Evolutionary conservation across 306 rosid genomes (phyloP).

Genomic region (Castanea mollissima): DNA sequence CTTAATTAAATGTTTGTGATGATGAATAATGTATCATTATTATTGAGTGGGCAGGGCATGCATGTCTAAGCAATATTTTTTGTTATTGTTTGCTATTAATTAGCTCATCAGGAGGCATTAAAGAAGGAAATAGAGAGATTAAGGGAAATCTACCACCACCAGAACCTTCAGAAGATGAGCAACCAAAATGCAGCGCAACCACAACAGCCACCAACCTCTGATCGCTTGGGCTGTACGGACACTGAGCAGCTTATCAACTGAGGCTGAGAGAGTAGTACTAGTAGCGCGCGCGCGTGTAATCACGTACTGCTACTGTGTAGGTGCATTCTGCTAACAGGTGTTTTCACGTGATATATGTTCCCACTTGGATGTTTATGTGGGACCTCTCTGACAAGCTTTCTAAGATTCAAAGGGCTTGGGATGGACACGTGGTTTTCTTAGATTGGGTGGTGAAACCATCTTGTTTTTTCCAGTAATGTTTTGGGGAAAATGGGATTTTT

Average conservation of each 20-base stretch:
- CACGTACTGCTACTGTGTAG: neutral
- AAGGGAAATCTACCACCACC: slow-evolving; percentile 85
- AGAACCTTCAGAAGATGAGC: slow-evolving; percentile 56
- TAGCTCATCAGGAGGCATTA: slow-evolving; percentile 95
- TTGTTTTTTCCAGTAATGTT: neutral
- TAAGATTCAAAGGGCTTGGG: slow-evolving; percentile 27
- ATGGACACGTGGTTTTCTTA: slow-evolving; percentile 43
- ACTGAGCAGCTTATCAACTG: slow-evolving; percentile 46
- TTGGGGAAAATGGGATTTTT: slow-evolving; percentile 22
- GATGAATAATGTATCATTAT: no score
- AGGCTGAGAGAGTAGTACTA: neutral
- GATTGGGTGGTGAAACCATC: slow-evolving; percentile 22
- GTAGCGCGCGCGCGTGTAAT: slow-evolving; percentile 9
- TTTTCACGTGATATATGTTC: slow-evolving; percentile 70
- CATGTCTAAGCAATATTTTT: no score
- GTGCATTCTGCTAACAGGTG: slow-evolving; percentile 27
- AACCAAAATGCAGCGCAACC: slow-evolving; percentile 34
- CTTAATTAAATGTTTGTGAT: no score
- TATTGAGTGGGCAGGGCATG: no score
- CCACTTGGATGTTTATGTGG: slow-evolving; percentile 41
- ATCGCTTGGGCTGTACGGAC: slow-evolving; percentile 26
- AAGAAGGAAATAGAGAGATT: slow-evolving; percentile 90
- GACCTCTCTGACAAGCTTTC: slow-evolving; percentile 28
- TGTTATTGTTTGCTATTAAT: neutral
- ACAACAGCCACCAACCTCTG: slow-evolving; percentile 23